A percentile compares a stretch with the other conserved stretches of the same genome.
These are phyloP conservation scores for Aspergillus sp. DNA, from an alignment of 2,329 filamentous ascomycete genomes.

Conservation along the genomic window DNA sequence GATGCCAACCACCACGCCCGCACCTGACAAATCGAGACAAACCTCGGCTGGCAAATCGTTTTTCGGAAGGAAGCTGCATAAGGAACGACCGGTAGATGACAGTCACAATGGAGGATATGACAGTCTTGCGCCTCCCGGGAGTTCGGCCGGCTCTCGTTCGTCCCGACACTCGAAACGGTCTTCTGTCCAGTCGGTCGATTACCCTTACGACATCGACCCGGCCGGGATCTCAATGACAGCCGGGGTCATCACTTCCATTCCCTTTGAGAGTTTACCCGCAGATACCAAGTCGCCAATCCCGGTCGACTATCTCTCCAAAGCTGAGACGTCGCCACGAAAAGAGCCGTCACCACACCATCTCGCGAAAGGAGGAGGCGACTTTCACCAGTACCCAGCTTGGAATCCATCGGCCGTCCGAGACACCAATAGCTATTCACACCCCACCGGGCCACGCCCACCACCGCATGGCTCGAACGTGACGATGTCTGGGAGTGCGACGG, in stretches of 20 bases:
- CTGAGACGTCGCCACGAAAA: conserved; percentile 60
- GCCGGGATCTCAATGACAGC: conserved; percentile 70
- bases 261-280: conserved; percentile 70
- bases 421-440: conserved; percentile 55
- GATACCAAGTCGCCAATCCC: conserved; percentile 70
- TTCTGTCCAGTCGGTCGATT: conserved; percentile 70
- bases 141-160: conserved; percentile 64
- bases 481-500: conserved; percentile 69
- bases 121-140: conserved; percentile 61
- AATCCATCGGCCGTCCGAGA: conserved; percentile 54
- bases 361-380: conserved; percentile 73
- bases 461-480: conserved; percentile 56
- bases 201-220: conserved; percentile 59
- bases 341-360: conserved; percentile 81
- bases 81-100: conserved; percentile 71
- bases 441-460: conserved; percentile 62
- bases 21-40: conserved; percentile 76
- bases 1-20: conserved; percentile 59
- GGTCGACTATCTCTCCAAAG: conserved; percentile 69
- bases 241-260: conserved; percentile 82
- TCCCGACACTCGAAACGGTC: conserved; percentile 73
- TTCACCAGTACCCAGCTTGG: conserved; percentile 82
- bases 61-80: conserved; percentile 76
- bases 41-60: conserved; percentile 79
- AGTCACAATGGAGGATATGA: conserved; percentile 60